Evolutionary conservation across 345 rosid genomes (phyloP).

Genomic region (Corchorus olitorius): DNA sequence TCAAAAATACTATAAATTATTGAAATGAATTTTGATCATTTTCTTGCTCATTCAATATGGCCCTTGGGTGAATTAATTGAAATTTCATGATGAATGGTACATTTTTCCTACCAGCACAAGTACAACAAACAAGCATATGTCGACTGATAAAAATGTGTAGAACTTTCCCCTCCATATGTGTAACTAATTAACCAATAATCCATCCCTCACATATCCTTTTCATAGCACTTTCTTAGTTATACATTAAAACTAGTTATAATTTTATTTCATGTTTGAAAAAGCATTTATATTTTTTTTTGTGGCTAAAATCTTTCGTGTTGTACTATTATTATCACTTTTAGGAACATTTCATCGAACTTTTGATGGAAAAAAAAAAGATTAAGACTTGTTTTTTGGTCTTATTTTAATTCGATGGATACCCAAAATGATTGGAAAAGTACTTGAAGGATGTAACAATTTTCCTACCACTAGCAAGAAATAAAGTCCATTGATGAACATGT

Average conservation of each 20-base stretch:
- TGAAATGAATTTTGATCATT: not conserved
- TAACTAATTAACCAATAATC: not conserved
- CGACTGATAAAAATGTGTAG: slow-evolving; percentile 9
- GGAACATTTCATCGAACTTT: not conserved
- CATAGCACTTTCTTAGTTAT: not conserved
- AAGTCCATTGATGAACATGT: not conserved
- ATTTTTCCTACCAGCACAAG: slow-evolving; percentile 12
- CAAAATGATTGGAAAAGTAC: not conserved
- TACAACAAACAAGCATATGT: not conserved
- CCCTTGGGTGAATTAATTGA: not conserved
- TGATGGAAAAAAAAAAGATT: not conserved
- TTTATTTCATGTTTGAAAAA: not conserved
- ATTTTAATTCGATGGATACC: not conserved
- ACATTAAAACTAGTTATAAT: not conserved
- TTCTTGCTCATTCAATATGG: not conserved
- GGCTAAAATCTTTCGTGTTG: not conserved
- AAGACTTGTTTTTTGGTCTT: not conserved
- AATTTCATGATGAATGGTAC: slow-evolving; percentile 8
- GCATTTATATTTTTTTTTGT: not conserved
- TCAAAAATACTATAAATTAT: not conserved
- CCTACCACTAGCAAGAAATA: not conserved
- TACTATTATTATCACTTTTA: not conserved
- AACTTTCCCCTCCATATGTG: not conserved
- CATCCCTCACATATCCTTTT: not conserved
- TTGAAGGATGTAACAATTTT: not conserved